phyloP scores from a whole-genome alignment of 805 yeast species.

The Teunomyces lycoperdinae region DNA sequence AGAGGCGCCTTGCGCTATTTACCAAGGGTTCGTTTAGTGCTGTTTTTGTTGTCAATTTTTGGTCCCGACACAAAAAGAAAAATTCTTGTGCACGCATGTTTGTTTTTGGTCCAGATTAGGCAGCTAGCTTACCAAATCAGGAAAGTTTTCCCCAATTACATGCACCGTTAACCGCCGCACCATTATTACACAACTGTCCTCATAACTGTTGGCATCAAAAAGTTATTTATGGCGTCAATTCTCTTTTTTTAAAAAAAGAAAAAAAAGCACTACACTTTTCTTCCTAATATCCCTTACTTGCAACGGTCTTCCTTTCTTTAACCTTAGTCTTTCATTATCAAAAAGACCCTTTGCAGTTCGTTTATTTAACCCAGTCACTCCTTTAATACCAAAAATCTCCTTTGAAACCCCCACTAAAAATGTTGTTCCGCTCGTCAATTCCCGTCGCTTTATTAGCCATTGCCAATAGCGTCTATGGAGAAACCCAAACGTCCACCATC shows the following conservation, averaged over 20 bases:
- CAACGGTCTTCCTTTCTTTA: background rate
- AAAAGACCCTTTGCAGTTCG: background rate
- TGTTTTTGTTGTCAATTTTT: background rate
- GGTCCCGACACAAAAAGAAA: background rate
- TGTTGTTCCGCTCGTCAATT: slow-evolving; percentile 13
- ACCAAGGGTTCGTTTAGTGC: background rate
- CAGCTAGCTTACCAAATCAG: background rate
- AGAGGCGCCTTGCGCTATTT: background rate
- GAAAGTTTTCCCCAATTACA: background rate
- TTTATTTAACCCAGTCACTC: slow-evolving; percentile 1
- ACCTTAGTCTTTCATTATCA: slow-evolving; percentile 9
- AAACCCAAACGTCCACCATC: slow-evolving; percentile 40
- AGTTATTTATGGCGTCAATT: background rate
- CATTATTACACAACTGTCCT: background rate
- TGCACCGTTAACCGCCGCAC: background rate
- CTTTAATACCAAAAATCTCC: background rate
- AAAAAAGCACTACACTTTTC: background rate
- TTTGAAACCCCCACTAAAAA: background rate
- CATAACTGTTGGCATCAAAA: background rate
- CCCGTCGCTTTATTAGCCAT: slow-evolving; percentile 11
- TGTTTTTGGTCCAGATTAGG: background rate
- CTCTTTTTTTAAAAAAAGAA: background rate
- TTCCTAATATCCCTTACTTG: background rate
- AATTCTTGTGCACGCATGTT: background rate
- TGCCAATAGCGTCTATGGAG: slow-evolving; percentile 8